phyloP scores from a whole-genome alignment of 2,329 filamentous ascomycete species.

The Knufia fluminis region DNA sequence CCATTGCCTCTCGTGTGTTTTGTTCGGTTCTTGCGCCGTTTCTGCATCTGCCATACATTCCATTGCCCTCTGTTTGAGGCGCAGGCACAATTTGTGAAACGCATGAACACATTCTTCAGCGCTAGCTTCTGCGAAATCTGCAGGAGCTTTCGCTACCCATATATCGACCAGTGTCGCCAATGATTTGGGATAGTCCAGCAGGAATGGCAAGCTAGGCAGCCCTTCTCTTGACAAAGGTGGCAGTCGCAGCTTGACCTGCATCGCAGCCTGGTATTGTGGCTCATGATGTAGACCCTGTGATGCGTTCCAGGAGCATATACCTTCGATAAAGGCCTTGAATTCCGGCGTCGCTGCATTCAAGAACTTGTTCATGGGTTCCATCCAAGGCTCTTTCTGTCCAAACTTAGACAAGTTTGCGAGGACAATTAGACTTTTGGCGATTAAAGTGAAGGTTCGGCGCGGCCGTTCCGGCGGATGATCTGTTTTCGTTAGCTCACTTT shows the following conservation, averaged over 20 bases:
- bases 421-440: constrained; percentile 85
- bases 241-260: constrained; percentile 77
- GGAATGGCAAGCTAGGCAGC: constrained; percentile 83
- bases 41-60: constrained; percentile 40
- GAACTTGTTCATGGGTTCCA: constrained; percentile 96
- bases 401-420: constrained; percentile 85
- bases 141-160: constrained; percentile 35
- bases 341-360: constrained; percentile 63
- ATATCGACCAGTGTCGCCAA: constrained; percentile 70
- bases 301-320: constrained; percentile 71
- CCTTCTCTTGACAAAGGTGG: constrained; percentile 77
- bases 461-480: constrained; percentile 77
- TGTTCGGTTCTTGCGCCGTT: constrained; percentile 40
- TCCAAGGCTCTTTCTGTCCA: constrained; percentile 94
- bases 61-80: constrained; percentile 35
- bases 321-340: constrained; percentile 80
- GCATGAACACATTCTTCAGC: constrained; percentile 33
- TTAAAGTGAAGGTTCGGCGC: constrained; percentile 79
- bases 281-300: constrained; percentile 43
- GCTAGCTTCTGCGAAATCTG: constrained; percentile 31
- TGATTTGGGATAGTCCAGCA: constrained; percentile 80
- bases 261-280: constrained; percentile 83
- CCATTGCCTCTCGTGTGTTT: constrained; percentile 39
- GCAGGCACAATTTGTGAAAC: constrained; percentile 37
- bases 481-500: constrained; percentile 24